These are phyloP conservation scores for Puccinia hordei DNA, from an alignment of 1,284 basidiomycete species.

Conservation along the genomic window DNA sequence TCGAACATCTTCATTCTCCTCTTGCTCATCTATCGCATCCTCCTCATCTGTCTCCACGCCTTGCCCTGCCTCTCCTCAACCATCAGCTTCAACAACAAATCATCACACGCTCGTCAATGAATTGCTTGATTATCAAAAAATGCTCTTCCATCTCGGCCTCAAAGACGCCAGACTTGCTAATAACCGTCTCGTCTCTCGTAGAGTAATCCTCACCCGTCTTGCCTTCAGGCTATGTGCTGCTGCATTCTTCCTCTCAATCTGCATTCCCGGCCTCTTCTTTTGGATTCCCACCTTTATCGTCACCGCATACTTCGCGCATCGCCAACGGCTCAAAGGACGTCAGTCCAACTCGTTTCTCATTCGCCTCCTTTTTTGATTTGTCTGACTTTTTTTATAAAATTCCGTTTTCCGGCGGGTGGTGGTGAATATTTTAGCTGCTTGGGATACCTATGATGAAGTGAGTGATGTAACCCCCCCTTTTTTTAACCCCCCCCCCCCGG, in stretches of 20 bases:
- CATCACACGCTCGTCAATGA: constrained; percentile 70
- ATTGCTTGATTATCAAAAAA: constrained; percentile 63
- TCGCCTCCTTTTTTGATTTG: constrained; percentile 14
- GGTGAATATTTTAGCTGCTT: too few species aligned
- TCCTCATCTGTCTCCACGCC: too few species aligned
- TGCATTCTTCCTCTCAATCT: constrained; percentile 69
- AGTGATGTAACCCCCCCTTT: too few species aligned
- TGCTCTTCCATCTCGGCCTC: constrained; percentile 55
- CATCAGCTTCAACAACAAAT: background rate
- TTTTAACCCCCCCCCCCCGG: too few species aligned
- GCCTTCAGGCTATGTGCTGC: constrained; percentile 69
- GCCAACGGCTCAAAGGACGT: constrained; percentile 41
- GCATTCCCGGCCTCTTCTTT: constrained; percentile 76
- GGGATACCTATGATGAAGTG: constrained; percentile 50
- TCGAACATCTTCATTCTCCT: constrained; percentile 63
- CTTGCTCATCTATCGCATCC: constrained; percentile 62
- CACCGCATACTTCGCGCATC: constrained; percentile 67
- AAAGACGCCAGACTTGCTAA: constrained; percentile 45
- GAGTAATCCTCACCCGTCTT: constrained; percentile 68
- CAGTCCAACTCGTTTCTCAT: background rate
- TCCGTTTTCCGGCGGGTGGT: too few species aligned
- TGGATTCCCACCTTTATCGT: constrained; percentile 75
- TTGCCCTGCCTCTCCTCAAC: too few species aligned
- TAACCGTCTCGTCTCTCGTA: constrained; percentile 62
- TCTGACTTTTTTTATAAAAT: constrained; percentile 51